A percentile compares a stretch with the other conserved stretches of the same genome.
phyloP scores from a whole-genome alignment of 129 eudicot genomes.

The Flaveria bidentis region DNA sequence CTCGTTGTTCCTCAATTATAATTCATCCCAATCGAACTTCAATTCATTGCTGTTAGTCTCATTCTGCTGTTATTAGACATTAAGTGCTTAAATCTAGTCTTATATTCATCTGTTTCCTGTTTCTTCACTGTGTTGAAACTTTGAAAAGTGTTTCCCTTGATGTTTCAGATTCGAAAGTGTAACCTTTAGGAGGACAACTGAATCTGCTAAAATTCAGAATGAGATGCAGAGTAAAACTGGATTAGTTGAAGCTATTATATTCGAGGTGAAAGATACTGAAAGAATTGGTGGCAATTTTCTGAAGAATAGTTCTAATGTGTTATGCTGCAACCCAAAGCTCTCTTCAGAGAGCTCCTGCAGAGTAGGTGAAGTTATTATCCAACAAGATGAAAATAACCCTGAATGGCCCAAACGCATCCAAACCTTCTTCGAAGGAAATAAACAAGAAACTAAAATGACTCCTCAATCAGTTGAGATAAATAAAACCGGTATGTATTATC shows the following conservation, averaged over 20 bases:
- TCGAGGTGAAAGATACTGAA: constrained; percentile 66
- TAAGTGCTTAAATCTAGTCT: neutral
- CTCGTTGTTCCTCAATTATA: too few species aligned
- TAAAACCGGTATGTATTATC: constrained; percentile 72
- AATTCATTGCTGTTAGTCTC: too few species aligned
- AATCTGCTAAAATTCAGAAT: constrained; percentile 53
- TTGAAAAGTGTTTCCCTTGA: neutral
- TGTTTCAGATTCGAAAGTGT: constrained; percentile 62
- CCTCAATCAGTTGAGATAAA: constrained; percentile 50
- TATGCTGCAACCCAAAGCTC: constrained; percentile 66
- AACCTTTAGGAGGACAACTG: constrained; percentile 52
- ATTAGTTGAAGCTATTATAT: constrained; percentile 55
- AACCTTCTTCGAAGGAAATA: constrained; percentile 57
- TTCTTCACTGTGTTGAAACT: neutral
- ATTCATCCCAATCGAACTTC: neutral
- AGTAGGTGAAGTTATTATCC: constrained; percentile 64
- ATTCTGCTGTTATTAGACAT: neutral
- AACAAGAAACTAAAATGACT: constrained; percentile 50
- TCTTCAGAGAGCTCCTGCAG: constrained; percentile 53
- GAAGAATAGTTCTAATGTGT: constrained; percentile 37
- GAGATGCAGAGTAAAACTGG: constrained; percentile 66
- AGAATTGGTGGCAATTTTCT: constrained; percentile 61
- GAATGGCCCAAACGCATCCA: constrained; percentile 65
- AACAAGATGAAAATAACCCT: constrained; percentile 47
- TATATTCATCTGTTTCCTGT: neutral